Conservation (phyloP, 768 basidiomycete genomes). For the Botryobasidium botryosum region DNA sequence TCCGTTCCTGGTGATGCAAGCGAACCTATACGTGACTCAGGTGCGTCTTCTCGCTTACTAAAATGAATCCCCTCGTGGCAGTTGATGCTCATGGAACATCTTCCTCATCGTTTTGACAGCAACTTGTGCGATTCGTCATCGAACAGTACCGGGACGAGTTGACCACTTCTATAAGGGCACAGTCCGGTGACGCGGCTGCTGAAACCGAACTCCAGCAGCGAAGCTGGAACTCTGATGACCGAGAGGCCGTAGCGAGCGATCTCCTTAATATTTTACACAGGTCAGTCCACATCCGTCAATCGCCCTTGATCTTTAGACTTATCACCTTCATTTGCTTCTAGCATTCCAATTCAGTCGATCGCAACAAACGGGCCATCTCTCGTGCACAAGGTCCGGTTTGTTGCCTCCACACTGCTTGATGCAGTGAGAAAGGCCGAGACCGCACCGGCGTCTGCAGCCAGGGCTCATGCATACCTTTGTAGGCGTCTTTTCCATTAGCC, state of each 20-base stretch:
- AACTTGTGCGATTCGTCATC: slow-evolving; percentile 84
- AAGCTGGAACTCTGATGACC: slow-evolving; percentile 34
- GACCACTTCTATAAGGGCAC: slow-evolving; percentile 43
- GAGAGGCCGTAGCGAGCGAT: slow-evolving; percentile 76
- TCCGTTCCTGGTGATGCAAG: slow-evolving; percentile 82
- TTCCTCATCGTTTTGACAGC: slow-evolving; percentile 28
- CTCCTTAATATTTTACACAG: slow-evolving; percentile 73
- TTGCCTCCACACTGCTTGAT: slow-evolving; percentile 78
- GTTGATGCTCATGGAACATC: neutral
- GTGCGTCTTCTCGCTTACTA: slow-evolving; percentile 23
- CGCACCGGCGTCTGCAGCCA: slow-evolving; percentile 60
- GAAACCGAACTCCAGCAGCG: slow-evolving; percentile 6
- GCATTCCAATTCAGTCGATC: slow-evolving; percentile 86
- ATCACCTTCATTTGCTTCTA: slow-evolving; percentile 17
- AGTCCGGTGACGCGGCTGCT: slow-evolving; percentile 5
- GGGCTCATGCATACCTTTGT: slow-evolving; percentile 81
- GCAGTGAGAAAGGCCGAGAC: slow-evolving; percentile 68
- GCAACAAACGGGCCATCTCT: slow-evolving; percentile 50
- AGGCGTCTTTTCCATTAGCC: slow-evolving; percentile 18
- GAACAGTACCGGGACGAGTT: slow-evolving; percentile 87
- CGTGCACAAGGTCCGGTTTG: slow-evolving; percentile 85
- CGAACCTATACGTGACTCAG: slow-evolving; percentile 85
- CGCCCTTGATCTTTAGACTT: slow-evolving; percentile 1
- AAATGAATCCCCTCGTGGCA: neutral
- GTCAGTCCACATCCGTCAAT: slow-evolving; percentile 21